Evolutionary conservation across 1,284 basidiomycete genomes (phyloP), one percentile per base, ranked within the genome.

Genomic region (Boletus smithii): DNA sequence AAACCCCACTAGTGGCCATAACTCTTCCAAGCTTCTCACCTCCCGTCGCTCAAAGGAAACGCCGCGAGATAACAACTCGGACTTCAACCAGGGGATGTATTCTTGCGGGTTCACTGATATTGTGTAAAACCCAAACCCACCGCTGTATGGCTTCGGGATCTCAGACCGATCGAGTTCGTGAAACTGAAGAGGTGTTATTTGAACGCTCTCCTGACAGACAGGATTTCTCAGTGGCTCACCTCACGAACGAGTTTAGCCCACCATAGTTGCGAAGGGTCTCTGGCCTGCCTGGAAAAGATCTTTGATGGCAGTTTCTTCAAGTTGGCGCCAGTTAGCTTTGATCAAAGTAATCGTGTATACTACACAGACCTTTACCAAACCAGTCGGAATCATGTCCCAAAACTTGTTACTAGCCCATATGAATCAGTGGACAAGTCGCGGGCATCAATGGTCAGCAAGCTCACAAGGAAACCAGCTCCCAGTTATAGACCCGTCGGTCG

Each of bases 181-280:
- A 59, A 78, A 69, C 77, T 80, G 49, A 26, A 48, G 16, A 22
- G 8, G 36, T 41, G 32, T 41, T 24, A 18, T 43, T 24, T 44
- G 32, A 45, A 37, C 2, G 26, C 9, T 14, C 24, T n/a, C 32
- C 23, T 23, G 33, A 24, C 16, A 18, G 13, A 10, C 10, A n/a
- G n/a, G 33, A 35, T 29, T 53, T 34, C 35, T 43, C 18, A 20
- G 18, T 22, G 14, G 26, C 73, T 63, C 57, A 81, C 81, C 46
- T 74, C 72, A 44, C 66, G 73, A 39, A 74, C 75, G 1, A 83
- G 60, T 38, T 73, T 68, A 51, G 68, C 67, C 69, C 75, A 83
- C 79, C 79, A 81, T 10, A 75, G 53, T 10, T 59, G 57, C 7
- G 69, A 63, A n/a, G 62, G 55, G 29, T 58, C 49, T 24, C 54